Evolutionary conservation across 345 rosid species (phyloP).

Genomic region (Sisymbrium altissimum): DNA sequence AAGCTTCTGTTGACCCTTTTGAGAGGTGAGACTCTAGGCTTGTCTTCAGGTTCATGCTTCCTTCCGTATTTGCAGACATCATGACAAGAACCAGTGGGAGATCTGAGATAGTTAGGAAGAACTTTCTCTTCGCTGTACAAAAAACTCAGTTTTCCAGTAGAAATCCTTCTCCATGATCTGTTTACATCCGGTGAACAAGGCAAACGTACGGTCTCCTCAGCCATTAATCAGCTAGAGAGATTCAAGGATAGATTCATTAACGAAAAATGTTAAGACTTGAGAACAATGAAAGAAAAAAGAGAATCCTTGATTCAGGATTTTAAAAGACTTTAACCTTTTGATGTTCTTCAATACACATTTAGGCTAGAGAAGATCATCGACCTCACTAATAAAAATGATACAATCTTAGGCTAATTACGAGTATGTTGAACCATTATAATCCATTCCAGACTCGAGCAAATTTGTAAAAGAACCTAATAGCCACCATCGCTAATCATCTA

Average conservation of each 20-base stretch:
- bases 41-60: conserved; percentile 45
- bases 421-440: not conserved
- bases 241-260: not conserved
- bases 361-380: conserved; percentile 13
- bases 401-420: not conserved
- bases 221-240: conserved; percentile 38
- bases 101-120: conserved; percentile 65
- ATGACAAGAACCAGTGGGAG: conserved; percentile 80
- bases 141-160: conserved; percentile 41
- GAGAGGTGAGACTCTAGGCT: conserved; percentile 36
- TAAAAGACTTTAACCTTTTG: not conserved
- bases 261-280: not conserved
- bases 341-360: not conserved
- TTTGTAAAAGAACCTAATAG: not conserved
- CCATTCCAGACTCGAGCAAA: conserved; percentile 11
- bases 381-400: not conserved
- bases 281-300: not conserved
- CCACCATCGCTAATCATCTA: not conserved
- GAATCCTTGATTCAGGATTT: not conserved
- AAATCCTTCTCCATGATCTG: conserved; percentile 41
- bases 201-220: conserved; percentile 36
- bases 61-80: conserved; percentile 79
- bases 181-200: conserved; percentile 33
- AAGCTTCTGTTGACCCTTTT: conserved; percentile 43
- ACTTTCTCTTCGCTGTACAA: conserved; percentile 36